Evolutionary conservation across 768 basidiomycete genomes (phyloP).

Genomic region (Flagelloscypha sp.): DNA sequence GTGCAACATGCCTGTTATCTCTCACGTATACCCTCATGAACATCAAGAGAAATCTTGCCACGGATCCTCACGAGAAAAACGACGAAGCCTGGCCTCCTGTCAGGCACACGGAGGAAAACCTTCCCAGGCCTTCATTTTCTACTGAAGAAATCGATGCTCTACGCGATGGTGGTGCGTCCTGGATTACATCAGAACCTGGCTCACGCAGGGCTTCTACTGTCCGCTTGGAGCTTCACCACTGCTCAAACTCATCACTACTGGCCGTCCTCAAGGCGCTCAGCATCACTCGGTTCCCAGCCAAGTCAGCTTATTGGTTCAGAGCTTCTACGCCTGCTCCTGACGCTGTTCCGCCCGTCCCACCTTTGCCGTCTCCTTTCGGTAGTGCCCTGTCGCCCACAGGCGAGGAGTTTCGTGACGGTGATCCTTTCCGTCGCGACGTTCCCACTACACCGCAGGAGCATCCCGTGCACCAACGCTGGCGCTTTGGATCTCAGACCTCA

Average conservation of each 20-base stretch:
- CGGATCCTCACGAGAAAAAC: no score
- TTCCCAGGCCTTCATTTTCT: constrained; percentile 54
- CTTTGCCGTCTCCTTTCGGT: constrained; percentile 55
- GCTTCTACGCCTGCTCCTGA: constrained; percentile 32
- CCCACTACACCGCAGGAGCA: constrained; percentile 28
- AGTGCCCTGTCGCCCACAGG: constrained; percentile 35
- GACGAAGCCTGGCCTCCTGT: constrained; percentile 55
- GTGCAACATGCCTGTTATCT: constrained; percentile 46
- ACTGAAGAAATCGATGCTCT: constrained; percentile 68
- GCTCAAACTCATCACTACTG: constrained; percentile 32
- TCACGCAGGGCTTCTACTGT: constrained; percentile 47
- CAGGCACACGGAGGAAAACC: constrained; percentile 40
- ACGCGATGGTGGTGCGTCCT: constrained; percentile 71
- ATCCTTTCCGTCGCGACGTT: constrained; percentile 55
- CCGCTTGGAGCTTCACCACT: constrained; percentile 28
- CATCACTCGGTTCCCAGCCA: constrained; percentile 34
- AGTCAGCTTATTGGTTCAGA: constrained; percentile 60
- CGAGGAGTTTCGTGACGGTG: constrained; percentile 36
- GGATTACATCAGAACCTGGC: constrained; percentile 63
- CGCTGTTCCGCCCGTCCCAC: constrained; percentile 40
- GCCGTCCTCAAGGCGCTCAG: no score
- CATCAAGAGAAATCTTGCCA: constrained; percentile 57
- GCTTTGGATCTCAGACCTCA: constrained; percentile 60
- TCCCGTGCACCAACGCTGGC: constrained; percentile 27
- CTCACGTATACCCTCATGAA: constrained; percentile 54